Percentiles rank a stretch among this genome's conserved stretches.
Evolutionary conservation across 495 filamentous ascomycete genomes (phyloP).

Genomic region (Parachaetomium inaequale): DNA sequence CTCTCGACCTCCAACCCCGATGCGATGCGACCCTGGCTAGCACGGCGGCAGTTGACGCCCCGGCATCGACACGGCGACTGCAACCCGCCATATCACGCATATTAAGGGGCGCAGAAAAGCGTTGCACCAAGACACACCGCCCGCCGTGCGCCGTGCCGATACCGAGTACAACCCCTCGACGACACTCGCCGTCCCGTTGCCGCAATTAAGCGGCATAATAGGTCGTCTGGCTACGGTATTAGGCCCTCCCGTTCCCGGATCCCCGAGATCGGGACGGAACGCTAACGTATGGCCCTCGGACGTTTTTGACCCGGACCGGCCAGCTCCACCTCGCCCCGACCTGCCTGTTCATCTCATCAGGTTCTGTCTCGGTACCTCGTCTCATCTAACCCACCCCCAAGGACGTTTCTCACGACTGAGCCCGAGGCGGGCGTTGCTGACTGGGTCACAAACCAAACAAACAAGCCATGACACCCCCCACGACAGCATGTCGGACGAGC

Average conservation of each 20-base stretch:
- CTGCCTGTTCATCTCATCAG: background rate
- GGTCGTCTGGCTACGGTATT: background rate
- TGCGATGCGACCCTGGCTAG: slow-evolving; percentile 2
- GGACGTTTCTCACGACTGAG: background rate
- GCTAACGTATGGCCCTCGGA: background rate
- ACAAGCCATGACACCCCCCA: background rate
- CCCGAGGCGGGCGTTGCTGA: background rate
- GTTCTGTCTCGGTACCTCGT: background rate
- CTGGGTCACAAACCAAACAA: background rate
- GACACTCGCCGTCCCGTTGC: background rate
- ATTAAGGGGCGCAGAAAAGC: slow-evolving; percentile 8
- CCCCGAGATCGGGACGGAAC: background rate
- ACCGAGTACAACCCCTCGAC: background rate
- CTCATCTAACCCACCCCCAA: background rate
- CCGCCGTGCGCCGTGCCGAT: background rate
- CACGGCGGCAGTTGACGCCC: slow-evolving; percentile 6
- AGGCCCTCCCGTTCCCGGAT: background rate
- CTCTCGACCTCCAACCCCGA: background rate
- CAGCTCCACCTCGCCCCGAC: background rate
- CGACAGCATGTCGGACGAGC: background rate
- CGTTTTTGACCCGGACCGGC: background rate
- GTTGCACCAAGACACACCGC: slow-evolving; percentile 6
- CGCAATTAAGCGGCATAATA: background rate
- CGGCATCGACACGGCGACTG: background rate
- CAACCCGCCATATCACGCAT: background rate